Evolutionary conservation across 2,329 filamentous ascomycete genomes (phyloP), one percentile per base, ranked within the genome.

Genomic region (Pyricularia sp.): DNA sequence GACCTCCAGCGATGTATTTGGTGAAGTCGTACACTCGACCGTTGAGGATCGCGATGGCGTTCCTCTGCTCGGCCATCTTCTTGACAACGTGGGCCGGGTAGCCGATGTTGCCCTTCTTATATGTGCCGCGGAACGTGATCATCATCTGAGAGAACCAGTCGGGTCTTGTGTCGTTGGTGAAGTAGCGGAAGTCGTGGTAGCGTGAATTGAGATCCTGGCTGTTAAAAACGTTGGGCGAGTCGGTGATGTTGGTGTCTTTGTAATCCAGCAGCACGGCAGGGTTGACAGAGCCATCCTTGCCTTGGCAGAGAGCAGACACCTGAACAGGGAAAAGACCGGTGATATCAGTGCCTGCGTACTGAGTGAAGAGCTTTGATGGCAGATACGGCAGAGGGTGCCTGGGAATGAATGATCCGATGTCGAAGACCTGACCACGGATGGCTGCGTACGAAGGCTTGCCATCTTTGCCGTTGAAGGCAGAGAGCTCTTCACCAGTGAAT

Each of bases 91-190:
- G 75, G 0, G 90, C 80, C 11, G 92, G 92, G 78, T 93, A 99
- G 30, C 93, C 95, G 67, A 99, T 83, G 71, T 88, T 90, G 66
- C 95, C 95, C 78, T 96, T 96, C 79, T 91, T 90, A 83, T 91
- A 98, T 73, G 89, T 90, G 36, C 87, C 80, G 73, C 90, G 91
- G 68, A 99, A 81, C 77, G 89, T 88, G 36, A 89, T 84, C 86
- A 97, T 93, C 77, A 94, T 89, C 80, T 99, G 92, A 69, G 85
- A 90, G 81, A 94, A 98, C 95, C 95, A 99, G 76, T 97, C 93
- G 1, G 90, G 88, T 12, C 94, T 90, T 67, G 86, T 90, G 76
- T 97, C 92, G 72, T 93, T 92, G 42, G 86, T 92, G 76, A 87
- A 93, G 76, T 86, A 88, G 70, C 95, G 89, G 86, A 99, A 99